A percentile compares a stretch with the other conserved stretches of the same genome.
phyloP scores from a whole-genome alignment of 2,329 filamentous ascomycete species.

The Fonsecaea multimorphosa region DNA sequence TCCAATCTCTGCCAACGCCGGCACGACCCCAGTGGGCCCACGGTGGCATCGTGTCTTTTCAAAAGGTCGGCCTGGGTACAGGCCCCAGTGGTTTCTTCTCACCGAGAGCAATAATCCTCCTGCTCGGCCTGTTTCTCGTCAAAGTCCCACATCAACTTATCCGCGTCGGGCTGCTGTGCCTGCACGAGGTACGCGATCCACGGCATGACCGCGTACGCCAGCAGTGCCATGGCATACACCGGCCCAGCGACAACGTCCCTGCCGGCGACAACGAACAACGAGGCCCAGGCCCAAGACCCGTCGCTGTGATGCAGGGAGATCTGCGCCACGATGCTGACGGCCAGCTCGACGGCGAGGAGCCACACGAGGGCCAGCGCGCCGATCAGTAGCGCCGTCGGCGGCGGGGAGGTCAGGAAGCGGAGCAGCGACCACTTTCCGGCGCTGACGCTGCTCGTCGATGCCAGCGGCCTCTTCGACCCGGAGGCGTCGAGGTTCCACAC shows the following conservation, averaged over 20 bases:
- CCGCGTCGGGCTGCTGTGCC: not conserved
- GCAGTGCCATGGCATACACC: constrained; percentile 9
- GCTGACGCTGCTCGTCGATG: not conserved
- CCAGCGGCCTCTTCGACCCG: not conserved
- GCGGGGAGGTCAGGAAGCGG: not conserved
- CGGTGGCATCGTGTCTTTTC: no score
- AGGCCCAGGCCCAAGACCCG: constrained; percentile 15
- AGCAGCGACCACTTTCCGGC: not conserved
- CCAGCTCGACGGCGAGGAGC: constrained; percentile 23
- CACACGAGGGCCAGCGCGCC: constrained; percentile 20
- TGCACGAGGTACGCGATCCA: constrained; percentile 14
- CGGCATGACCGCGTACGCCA: constrained; percentile 29
- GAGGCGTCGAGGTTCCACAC: constrained; percentile 18
- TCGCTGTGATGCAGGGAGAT: not conserved
- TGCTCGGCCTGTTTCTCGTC: constrained; percentile 3
- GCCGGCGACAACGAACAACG: constrained; percentile 9
- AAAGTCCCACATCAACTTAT: constrained; percentile 12
- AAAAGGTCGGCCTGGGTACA: no score
- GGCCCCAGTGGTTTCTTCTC: no score
- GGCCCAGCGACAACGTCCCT: constrained; percentile 15
- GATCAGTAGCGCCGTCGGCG: constrained; percentile 16
- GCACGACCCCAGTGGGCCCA: no score
- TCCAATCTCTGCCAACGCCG: no score
- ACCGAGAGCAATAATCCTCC: constrained; percentile 22
- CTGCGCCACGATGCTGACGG: not conserved